These are phyloP conservation scores for Carex arenaria DNA, from an alignment of 202 grass and related monocot species.

Conservation along the genomic window DNA sequence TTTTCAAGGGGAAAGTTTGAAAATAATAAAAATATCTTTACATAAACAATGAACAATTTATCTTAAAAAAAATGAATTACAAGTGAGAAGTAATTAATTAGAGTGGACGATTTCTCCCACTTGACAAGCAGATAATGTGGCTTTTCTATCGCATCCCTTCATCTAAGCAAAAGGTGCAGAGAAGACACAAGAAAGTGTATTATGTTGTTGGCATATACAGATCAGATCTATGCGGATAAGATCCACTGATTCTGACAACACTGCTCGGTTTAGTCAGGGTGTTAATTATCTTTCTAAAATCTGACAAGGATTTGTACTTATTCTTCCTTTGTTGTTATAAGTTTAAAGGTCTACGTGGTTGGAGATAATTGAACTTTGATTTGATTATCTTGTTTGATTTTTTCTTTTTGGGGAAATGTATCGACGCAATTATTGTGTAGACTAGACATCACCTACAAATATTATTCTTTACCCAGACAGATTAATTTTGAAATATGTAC, in stretches of 20 bases:
- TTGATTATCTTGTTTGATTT: background rate
- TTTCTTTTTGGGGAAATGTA: background rate
- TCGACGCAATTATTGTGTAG: background rate
- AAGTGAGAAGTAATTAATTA: background rate
- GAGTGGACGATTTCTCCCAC: background rate
- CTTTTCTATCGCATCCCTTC: conserved; percentile 3
- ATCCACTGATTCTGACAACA: conserved; percentile 22
- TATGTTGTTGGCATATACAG: conserved; percentile 19
- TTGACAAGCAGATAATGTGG: background rate
- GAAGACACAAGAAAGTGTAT: background rate
- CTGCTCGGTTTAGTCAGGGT: background rate
- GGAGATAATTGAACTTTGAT: background rate
- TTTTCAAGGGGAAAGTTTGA: background rate
- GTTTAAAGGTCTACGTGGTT: background rate
- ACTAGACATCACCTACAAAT: background rate
- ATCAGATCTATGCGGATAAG: conserved; percentile 26
- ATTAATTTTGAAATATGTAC: background rate
- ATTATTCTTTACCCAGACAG: background rate
- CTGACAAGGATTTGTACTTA: background rate
- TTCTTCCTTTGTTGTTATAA: background rate
- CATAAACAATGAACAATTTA: background rate
- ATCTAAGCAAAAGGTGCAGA: background rate
- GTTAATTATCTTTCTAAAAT: conserved; percentile 8
- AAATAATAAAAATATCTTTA: background rate
- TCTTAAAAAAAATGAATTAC: background rate